Conservation (phyloP, 1,139 yeast species). For the Kodamaea sp. region DNA sequence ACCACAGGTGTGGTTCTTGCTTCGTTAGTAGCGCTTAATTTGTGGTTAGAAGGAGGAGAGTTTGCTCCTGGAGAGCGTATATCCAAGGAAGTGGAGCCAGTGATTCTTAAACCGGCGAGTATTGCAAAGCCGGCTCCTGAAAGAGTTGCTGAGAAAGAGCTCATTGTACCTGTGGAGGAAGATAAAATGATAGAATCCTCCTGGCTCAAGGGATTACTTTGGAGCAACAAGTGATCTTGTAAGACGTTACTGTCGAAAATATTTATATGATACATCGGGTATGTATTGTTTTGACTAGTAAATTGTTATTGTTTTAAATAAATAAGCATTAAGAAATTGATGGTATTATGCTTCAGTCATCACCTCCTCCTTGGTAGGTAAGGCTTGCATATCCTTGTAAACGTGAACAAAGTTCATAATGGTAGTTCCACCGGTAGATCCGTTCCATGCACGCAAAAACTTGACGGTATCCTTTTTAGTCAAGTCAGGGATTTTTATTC, state of each 20-base stretch:
- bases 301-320: too few species aligned
- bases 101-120: too few species aligned
- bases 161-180: not conserved
- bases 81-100: too few species aligned
- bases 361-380: slow-evolving; percentile 29
- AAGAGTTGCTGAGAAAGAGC: slow-evolving; percentile 2
- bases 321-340: too few species aligned
- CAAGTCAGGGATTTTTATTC: slow-evolving; percentile 75
- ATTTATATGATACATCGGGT: too few species aligned
- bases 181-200: not conserved
- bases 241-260: too few species aligned
- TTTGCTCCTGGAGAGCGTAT: not conserved
- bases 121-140: slow-evolving; percentile 2
- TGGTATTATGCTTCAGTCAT: too few species aligned
- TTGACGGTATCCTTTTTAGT: slow-evolving; percentile 60
- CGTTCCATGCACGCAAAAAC: slow-evolving; percentile 72
- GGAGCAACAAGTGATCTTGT: slow-evolving; percentile 5
- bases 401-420: slow-evolving; percentile 50
- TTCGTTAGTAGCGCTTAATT: slow-evolving; percentile 30
- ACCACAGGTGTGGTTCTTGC: slow-evolving; percentile 35
- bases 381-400: slow-evolving; percentile 31
- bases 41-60: slow-evolving; percentile 15
- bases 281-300: too few species aligned
- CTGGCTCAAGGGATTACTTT: slow-evolving; percentile 2
- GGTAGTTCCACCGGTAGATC: slow-evolving; percentile 77